Percentiles rank a stretch among this genome's conserved stretches.
These are phyloP conservation scores for Geranium rotundifolium DNA, from an alignment of 345 rosid species.

Conservation along the genomic window DNA sequence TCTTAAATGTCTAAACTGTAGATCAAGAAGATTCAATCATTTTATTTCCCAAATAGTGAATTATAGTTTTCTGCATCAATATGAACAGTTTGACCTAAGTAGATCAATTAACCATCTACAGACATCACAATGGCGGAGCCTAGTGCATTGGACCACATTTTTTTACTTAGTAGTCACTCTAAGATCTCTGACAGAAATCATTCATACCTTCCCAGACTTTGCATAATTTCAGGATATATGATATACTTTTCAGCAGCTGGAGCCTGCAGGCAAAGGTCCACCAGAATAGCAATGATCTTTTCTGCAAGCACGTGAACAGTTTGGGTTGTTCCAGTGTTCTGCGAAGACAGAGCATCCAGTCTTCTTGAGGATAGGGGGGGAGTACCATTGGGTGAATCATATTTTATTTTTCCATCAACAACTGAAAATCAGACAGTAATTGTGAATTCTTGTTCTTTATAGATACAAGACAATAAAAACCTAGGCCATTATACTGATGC, in stretches of 20 bases:
- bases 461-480: neutral
- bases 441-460: neutral
- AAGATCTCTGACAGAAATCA: conserved; percentile 3
- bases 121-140: no score
- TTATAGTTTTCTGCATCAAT: no score
- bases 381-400: conserved; percentile 31
- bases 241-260: conserved; percentile 59
- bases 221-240: conserved; percentile 70
- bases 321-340: conserved; percentile 18
- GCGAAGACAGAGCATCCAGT: conserved; percentile 20
- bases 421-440: conserved; percentile 16
- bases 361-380: conserved; percentile 24
- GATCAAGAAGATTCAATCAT: no score
- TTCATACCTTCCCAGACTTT: conserved; percentile 67
- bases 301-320: conserved; percentile 49
- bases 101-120: no score
- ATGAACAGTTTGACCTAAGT: no score
- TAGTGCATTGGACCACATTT: neutral
- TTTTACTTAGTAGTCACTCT: neutral
- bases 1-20: no score
- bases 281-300: conserved; percentile 66
- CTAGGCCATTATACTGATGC: conserved; percentile 1
- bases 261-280: conserved; percentile 63
- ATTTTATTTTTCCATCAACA: conserved; percentile 14
- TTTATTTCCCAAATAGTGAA: no score